phyloP scores from a whole-genome alignment of 768 basidiomycete genomes.

The Phaffia australis region DNA sequence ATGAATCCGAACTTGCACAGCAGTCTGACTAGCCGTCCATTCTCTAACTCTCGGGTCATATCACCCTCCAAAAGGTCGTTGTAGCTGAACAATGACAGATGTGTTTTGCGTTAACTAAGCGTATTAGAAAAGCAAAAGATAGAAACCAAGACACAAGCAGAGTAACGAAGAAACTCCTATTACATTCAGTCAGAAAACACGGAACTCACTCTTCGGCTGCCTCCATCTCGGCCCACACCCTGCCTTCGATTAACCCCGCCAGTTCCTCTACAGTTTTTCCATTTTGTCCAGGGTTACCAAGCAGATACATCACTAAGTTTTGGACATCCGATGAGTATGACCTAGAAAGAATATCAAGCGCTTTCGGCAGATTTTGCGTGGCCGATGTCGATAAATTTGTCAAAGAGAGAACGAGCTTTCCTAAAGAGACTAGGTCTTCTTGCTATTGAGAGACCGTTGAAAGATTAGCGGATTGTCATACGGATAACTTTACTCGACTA shows the following conservation, averaged over 20 bases:
- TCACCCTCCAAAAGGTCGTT: constrained; percentile 72
- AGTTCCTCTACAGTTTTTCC: constrained; percentile 70
- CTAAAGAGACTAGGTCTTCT: constrained; percentile 80
- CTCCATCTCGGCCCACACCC: constrained; percentile 67
- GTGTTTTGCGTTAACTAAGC: background rate
- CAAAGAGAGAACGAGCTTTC: constrained; percentile 66
- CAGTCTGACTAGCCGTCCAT: constrained; percentile 76
- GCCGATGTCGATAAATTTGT: constrained; percentile 60
- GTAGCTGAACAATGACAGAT: constrained; percentile 44
- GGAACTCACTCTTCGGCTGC: constrained; percentile 60
- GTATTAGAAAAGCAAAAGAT: background rate
- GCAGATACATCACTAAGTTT: constrained; percentile 57
- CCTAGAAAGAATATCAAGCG: constrained; percentile 59
- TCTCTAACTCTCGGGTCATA: constrained; percentile 80
- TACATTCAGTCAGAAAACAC: background rate
- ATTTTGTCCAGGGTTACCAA: constrained; percentile 51
- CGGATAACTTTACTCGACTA: background rate
- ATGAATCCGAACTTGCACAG: constrained; percentile 94
- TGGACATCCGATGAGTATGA: constrained; percentile 73
- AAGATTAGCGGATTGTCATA: background rate
- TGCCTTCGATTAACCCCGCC: constrained; percentile 57
- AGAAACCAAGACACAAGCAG: background rate
- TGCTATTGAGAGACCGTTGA: constrained; percentile 65
- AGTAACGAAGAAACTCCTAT: background rate
- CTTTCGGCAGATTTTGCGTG: constrained; percentile 57